Evolutionary conservation across 345 rosid species (phyloP), one percentile per base, ranked within the genome.

Genomic region (Bretschneidera sinensis): DNA sequence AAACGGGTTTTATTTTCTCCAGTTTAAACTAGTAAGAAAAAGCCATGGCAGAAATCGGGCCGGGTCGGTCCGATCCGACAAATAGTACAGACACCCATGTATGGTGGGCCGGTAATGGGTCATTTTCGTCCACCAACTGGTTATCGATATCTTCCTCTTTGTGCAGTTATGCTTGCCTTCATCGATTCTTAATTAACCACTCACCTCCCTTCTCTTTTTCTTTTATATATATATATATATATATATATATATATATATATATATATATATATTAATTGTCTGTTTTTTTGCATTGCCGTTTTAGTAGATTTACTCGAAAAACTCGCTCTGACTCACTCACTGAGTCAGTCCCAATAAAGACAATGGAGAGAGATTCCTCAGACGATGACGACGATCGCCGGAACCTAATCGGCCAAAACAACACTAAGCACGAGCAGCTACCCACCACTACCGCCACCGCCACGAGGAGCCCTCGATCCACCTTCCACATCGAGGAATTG

Each of bases 301-400:
- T n/a, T 21, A 16, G 48, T 22, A 35, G 1, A n/a, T n/a, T n/a
- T n/a, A n/a, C n/a, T n/a, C n/a, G n/a, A n/a, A n/a, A n/a, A n/a
- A n/a, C n/a, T n/a, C n/a, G n/a, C n/a, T 19, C 9, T 17, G 9
- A 45, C 9, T 39, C 11, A 39, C 53, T 25, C n/a, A 49, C 21
- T 49, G n/a, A 56, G 24, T 9, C 25, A 17, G 23, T 13, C 21
- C 17, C 7, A n/a, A n/a, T n/a, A n/a, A n/a, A n/a, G n/a, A 25
- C 48, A 51, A 90, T 90, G 97, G 88, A 80, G 11, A 73, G 83
- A 33, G 81, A 75, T 65, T 78, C 83, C 25, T 78, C 82, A 17
- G 98, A 88, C 55, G 94, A 85, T 1, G 91, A 88, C 25, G 98
- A 84, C 21, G 97, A 84, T 54, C 83, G 78, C 61, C 78, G 64